A percentile compares a stretch with the other conserved stretches of the same genome.
Conservation (phyloP, 73 alveolate genomes). For the Paramecium octaurelia region DNA sequence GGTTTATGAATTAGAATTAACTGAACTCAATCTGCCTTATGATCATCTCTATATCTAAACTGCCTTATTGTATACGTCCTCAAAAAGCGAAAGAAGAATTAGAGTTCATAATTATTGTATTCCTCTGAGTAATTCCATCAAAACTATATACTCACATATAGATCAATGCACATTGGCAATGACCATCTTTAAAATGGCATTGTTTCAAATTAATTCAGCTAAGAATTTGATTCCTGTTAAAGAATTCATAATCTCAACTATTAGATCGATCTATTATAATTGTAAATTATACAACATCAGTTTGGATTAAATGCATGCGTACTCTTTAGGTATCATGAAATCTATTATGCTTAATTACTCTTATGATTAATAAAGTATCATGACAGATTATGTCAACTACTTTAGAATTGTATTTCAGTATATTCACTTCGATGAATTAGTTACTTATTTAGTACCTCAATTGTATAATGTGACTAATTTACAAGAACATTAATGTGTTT, state of each 20-base stretch:
- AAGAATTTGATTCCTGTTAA: background rate
- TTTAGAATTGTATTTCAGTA: background rate
- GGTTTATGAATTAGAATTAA: slow-evolving; percentile 55
- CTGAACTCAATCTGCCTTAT: slow-evolving; percentile 50
- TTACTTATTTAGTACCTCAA: background rate
- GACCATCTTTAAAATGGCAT: background rate
- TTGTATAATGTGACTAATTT: background rate
- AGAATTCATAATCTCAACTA: background rate
- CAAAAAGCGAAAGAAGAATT: slow-evolving; percentile 92
- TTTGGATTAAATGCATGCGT: background rate
- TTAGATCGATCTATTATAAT: background rate
- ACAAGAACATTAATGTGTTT: background rate
- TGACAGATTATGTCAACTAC: slow-evolving; percentile 24
- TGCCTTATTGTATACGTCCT: slow-evolving; percentile 85
- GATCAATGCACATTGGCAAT: slow-evolving; percentile 19
- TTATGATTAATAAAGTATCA: background rate
- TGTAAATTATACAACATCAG: background rate
- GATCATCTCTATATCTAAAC: slow-evolving; percentile 81
- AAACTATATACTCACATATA: background rate
- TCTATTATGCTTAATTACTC: background rate
- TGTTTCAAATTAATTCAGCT: background rate
- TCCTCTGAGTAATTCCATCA: slow-evolving; percentile 33
- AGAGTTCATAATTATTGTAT: slow-evolving; percentile 82
- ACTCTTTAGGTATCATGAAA: slow-evolving; percentile 35
- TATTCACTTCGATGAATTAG: slow-evolving; percentile 43